phyloP scores from a whole-genome alignment of 352 stramenopile species.

The Phytophthora hibernalis region DNA sequence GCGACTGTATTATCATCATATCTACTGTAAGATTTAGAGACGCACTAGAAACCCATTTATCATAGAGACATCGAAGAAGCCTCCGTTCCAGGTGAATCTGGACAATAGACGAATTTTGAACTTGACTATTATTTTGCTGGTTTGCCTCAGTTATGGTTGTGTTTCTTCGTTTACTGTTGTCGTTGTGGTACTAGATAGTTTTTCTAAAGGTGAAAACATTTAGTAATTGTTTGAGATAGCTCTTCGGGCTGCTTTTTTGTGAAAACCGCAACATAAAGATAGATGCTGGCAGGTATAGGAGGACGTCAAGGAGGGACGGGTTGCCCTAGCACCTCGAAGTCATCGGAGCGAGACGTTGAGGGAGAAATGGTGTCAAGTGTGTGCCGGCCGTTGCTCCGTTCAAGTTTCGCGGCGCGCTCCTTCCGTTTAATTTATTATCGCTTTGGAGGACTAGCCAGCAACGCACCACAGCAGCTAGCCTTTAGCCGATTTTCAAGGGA shows the following conservation, averaged over 20 bases:
- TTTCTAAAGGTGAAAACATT: too few relatives aligned
- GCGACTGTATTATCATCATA: background rate
- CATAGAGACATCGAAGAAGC: background rate
- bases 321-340: slow-evolving; percentile 5
- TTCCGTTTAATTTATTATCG: slow-evolving; percentile 32
- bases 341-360: slow-evolving; percentile 21
- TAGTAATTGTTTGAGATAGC: too few relatives aligned
- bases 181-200: too few relatives aligned
- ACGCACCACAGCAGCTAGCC: background rate
- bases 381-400: background rate
- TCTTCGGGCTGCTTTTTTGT: too few relatives aligned
- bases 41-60: too few relatives aligned
- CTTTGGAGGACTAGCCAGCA: slow-evolving; percentile 28
- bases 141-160: too few relatives aligned
- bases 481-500: slow-evolving; percentile 6
- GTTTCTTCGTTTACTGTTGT: too few relatives aligned
- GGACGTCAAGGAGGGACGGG: slow-evolving; percentile 20
- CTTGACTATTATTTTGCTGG: background rate
- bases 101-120: background rate
- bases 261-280: too few relatives aligned
- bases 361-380: slow-evolving; percentile 20
- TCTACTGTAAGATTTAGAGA: background rate
- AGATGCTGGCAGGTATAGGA: slow-evolving; percentile 2
- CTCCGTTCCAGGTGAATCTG: background rate
- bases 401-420: background rate